phyloP scores from a whole-genome alignment of 202 grass and related monocot species.

The Panicum hallii region DNA sequence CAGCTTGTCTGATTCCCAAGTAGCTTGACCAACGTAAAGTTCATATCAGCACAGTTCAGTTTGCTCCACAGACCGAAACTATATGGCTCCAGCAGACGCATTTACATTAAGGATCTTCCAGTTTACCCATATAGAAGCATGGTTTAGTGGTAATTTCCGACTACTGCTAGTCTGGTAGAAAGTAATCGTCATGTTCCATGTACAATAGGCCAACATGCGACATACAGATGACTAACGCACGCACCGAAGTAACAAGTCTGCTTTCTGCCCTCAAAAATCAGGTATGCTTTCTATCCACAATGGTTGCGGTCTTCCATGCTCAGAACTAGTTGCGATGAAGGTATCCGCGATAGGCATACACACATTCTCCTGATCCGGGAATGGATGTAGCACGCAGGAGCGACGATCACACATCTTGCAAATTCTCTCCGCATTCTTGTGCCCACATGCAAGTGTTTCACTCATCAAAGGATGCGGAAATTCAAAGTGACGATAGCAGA shows the following conservation, averaged over 20 bases:
- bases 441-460: neutral
- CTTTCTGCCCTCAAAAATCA: neutral
- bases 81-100: neutral
- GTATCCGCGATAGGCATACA: slow-evolving; percentile 6
- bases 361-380: neutral
- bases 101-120: neutral
- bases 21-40: neutral
- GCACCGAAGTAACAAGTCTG: neutral
- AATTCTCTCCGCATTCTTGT: neutral
- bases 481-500: neutral
- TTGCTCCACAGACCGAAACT: neutral
- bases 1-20: neutral
- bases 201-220: neutral
- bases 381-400: slow-evolving; percentile 24
- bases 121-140: neutral
- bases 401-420: neutral
- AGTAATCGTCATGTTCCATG: neutral
- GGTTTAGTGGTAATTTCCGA: neutral
- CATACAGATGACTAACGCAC: neutral
- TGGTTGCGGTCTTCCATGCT: neutral
- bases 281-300: neutral
- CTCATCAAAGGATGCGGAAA: neutral
- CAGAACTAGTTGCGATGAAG: neutral
- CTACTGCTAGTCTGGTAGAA: neutral
- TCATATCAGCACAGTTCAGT: neutral